Base-by-base conservation (phyloP, 768 basidiomycete genomes). In the Lepiota venenata region DNA sequence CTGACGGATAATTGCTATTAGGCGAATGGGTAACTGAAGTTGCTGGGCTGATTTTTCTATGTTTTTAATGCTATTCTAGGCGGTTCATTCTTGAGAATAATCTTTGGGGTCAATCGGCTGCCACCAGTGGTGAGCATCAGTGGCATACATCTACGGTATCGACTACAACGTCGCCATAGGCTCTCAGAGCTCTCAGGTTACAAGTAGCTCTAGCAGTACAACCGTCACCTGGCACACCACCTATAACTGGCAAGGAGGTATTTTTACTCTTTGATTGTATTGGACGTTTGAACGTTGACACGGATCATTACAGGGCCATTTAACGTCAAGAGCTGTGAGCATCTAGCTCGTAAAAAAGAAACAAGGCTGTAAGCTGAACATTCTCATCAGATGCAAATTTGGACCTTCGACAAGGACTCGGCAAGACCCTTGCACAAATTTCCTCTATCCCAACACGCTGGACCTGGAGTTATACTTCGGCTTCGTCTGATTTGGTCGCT, bases 321-420 rank as follows among this genome's bases (percentile, higher is more conserved):
- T 45, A 59, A 64, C 36, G 69, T 71, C 35, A 71, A 71, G 60
- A 71, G 69, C 63, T 71, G 68, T 71, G 44, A 16, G 62, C 61
- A n/a, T 12, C 14, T 18, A 25, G 25, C 5, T 25, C 25, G 25
- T 25, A 25, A 25, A 2, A 25, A 25, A 25, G n/a, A 11, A n/a
- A 52, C 48, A 32, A 15, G 39, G 21, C 5, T 11, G 15, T 15
- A 14, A 22, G 18, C 29, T 22, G 8, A 32, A 48, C 37, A 29
- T 32, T 15, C 54, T 12, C 16, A 32, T 16, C 38, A 71, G 69
- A 68, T 50, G 64, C 69, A n/a, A 69, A 71, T 45, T 60, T 71
- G 42, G 64, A 71, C 51, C 63, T 71, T n/a, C 58, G 62, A 32
- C 55, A 57, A 20, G 66, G 66, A 8, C 46, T 68, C 10, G 64